Percentiles rank a stretch among this genome's conserved stretches.
phyloP scores from a whole-genome alignment of 1,139 yeast species.

The Magnusiomyces magnusii region DNA sequence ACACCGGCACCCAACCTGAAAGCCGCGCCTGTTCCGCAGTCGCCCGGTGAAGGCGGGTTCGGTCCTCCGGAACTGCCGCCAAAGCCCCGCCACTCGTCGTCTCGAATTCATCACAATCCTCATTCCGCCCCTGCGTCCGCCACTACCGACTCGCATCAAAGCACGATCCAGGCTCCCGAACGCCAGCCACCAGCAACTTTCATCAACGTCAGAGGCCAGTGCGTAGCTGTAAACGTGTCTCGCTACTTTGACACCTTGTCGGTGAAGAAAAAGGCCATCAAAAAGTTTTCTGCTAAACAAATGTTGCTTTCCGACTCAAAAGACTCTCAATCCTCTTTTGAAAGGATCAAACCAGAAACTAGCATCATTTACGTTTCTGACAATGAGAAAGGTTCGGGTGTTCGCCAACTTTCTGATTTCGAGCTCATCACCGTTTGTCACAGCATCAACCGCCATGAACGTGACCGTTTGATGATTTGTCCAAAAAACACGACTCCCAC shows the following conservation, averaged over 20 bases:
- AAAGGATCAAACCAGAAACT: conserved; percentile 41
- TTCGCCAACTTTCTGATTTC: conserved; percentile 54
- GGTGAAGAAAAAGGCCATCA: conserved; percentile 62
- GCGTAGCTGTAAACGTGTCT: conserved; percentile 61
- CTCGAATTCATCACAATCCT: background rate
- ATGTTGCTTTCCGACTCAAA: conserved; percentile 1
- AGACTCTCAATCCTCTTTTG: conserved; percentile 1
- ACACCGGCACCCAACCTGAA: background rate
- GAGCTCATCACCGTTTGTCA: conserved; percentile 80
- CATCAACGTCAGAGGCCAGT: conserved; percentile 53
- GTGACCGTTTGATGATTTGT: conserved; percentile 65
- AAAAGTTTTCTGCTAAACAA: conserved; percentile 37
- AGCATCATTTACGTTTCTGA: conserved; percentile 45
- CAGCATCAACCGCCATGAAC: conserved; percentile 62
- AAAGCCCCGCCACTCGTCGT: background rate
- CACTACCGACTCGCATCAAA: background rate
- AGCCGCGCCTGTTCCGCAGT: background rate
- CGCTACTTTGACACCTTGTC: conserved; percentile 80
- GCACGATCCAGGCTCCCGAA: background rate
- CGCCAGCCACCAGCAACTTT: conserved; percentile 50
- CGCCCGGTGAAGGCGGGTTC: background rate
- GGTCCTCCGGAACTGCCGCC: background rate
- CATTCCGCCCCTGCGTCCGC: conserved; percentile 1
- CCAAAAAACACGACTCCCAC: conserved; percentile 58
- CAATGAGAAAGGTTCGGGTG: conserved; percentile 34